Evolutionary conservation across 768 basidiomycete species (phyloP), one percentile per base, ranked within the genome.

Genomic region (Pisolithus microcarpus): DNA sequence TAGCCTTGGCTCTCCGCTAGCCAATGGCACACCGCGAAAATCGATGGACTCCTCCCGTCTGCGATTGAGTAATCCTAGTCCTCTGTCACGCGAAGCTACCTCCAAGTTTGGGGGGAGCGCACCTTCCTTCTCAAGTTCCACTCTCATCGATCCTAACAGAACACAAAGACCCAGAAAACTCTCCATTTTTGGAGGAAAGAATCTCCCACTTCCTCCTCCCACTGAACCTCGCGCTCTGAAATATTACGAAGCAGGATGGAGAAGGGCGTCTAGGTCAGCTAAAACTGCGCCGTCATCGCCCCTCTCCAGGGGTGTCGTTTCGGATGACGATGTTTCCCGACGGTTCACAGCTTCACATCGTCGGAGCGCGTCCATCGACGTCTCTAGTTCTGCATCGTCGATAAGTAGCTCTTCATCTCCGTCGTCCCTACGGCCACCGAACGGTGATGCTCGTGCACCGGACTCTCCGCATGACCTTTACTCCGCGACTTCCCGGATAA

Each of bases 401-500:
- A 54, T 48, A 15, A 57, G 51, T 48, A 64, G 56, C 21, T 30
- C 45, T 36, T 46, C 52, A 24, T 52, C 34, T 56, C 45, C 45
- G 18, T 37, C 31, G n/a, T 46, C 45, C 16, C 3, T 31, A 6
- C 45, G 45, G 9, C 45, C 9, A 48, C 4, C 44, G 18, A 44
- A 28, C 16, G n/a, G 52, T 19, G 61, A 63, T 13, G 30, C 55
- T 16, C 55, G 49, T 21, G 50, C 40, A 1, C 53, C 59, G 16
- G 58, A 37, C 38, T 70, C 78, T 5, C 79, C 79, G 21, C 87
- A 89, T 59, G 85, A 87, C 55, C 70, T 91, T 37, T 65, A 61
- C 42, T 65, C 76, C 42, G 85, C 85, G 11, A 80, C 75, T 3
- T 80, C 75, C 18, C 77, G 80, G 30, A 70, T 69, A 4, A 84